These are phyloP conservation scores for Exophiala dermatitidis DNA, from an alignment of 2,329 filamentous ascomycete species.

Conservation along the genomic window DNA sequence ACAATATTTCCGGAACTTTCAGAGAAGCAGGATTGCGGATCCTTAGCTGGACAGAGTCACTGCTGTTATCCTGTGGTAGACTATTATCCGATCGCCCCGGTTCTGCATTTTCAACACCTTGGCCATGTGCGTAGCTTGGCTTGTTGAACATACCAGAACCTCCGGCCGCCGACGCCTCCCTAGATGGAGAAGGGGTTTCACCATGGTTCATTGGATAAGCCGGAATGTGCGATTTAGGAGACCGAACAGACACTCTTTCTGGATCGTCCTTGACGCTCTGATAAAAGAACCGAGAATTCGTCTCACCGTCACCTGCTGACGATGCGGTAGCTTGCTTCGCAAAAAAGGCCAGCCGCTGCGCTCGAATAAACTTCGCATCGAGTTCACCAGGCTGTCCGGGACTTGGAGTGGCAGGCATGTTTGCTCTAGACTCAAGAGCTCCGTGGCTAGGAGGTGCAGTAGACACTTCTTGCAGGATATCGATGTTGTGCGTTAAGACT, in stretches of 20 bases:
- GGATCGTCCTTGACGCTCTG: not conserved
- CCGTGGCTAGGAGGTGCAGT: not conserved
- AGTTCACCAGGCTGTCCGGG: not conserved
- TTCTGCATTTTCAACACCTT: not conserved
- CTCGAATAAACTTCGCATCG: constrained; percentile 16
- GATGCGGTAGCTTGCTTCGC: constrained; percentile 3
- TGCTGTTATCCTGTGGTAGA: not conserved
- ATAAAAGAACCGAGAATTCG: not conserved
- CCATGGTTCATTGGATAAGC: no score
- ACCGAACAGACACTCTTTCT: not conserved
- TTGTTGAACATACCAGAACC: not conserved
- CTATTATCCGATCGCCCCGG: not conserved
- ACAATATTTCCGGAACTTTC: constrained; percentile 15
- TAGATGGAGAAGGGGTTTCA: no score
- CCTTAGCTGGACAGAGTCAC: not conserved
- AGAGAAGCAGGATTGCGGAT: not conserved
- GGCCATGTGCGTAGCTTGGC: not conserved
- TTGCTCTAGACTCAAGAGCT: constrained; percentile 1
- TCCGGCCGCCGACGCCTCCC: not conserved
- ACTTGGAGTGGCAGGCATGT: not conserved
- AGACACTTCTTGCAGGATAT: not conserved
- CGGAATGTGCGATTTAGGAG: not conserved
- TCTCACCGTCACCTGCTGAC: not conserved
- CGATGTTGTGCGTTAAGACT: not conserved
- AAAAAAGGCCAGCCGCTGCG: constrained; percentile 22